Evolutionary conservation across 2,329 filamentous ascomycete genomes (phyloP), one percentile per base, ranked within the genome.

Genomic region (Xylaria sp.): DNA sequence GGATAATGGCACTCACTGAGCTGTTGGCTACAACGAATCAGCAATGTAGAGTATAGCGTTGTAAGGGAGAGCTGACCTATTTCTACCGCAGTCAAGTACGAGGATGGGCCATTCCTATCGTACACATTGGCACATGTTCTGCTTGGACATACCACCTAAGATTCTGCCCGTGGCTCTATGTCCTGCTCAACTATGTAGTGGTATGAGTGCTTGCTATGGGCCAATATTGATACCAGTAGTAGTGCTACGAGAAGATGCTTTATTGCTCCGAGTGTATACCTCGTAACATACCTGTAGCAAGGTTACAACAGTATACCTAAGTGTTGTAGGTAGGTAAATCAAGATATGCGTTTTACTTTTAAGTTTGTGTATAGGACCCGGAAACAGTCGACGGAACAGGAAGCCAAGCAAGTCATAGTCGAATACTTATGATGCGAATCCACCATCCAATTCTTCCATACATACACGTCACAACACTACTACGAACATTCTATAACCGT

Each of bases 1-100:
- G 60, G 67, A 69, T 26, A 65, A 59, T 48, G 61, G 65, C 63
- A 64, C 44, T 46, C 34, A 58, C 66, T 69, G 66, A 69, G 61
- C 57, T 55, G 40, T 19, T 20, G 18, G 40, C 40, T 42, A 42
- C 8, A 8, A 13, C 9, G 9, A 4, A 6, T 7, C 9, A 8
- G n/a, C 20, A 42, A 19, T 34, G 13, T 24, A 40, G 45, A 46
- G 20, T 22, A 20, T n/a, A n/a, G n/a, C n/a, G 11, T 26, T 17
- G 9, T 19, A 41, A 24, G 38, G 41, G 50, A 38, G 44, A 39
- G 44, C 57, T 60, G 18, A 60, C 46, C 19, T 44, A 13, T 40
- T 34, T 34, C 11, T 34, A 34, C 16, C 11, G 29, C 9, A 13
- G 16, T 11, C 16, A 34, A 13, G 5, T 13, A 7, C 9, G 3